Evolutionary conservation across 305 asterid genomes (phyloP), one percentile per base, ranked within the genome.

Genomic region (Solanum hybrid): DNA sequence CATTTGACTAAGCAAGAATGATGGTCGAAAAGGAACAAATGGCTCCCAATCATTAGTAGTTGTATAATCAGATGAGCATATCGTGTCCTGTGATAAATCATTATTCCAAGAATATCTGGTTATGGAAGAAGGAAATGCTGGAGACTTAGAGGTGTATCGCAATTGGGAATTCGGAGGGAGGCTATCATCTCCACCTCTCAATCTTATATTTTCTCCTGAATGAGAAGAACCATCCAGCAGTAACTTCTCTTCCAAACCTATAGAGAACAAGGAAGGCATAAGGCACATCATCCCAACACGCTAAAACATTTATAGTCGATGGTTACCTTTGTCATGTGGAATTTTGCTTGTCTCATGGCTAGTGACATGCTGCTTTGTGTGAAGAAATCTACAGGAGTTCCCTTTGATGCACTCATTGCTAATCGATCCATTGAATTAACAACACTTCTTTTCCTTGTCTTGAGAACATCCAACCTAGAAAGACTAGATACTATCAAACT

Each of bases 331-430:
- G 85, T 89, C 90, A 36, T 88, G 92, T 85, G 88, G 78, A 72
- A 86, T 89, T 89, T 92, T 92, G 86, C 89, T 85, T 34, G 89
- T 92, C 73, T 92, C 92, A 92, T 91, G 61, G 61, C 95, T 88
- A 83, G 76, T 38, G 41, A 39, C 87, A 4, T 32, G 79, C 80
- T 89, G 91, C 87, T 84, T 95, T 86, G 91, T 80, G 91, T 97
- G 99, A 92, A 96, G 96, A 92, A 96, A 97, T 90, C 95, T 94
- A 93, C 98, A 97, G 6, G 98, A 92, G 34, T 84, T 94, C 89
- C 98, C 99, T 92, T 92, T 95, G 91, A 96, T 94, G 93, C 99
- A 97, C 91, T 89, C 87, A 93, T 92, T 92, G 93, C 95, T 73
- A 90, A 87, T 89, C 15, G 94, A 41, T 37, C 39, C 39, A 37